Evolutionary conservation across 2,329 filamentous ascomycete species (phyloP), one percentile per base, ranked within the genome.

Genomic region (Stachybotrys elegans): DNA sequence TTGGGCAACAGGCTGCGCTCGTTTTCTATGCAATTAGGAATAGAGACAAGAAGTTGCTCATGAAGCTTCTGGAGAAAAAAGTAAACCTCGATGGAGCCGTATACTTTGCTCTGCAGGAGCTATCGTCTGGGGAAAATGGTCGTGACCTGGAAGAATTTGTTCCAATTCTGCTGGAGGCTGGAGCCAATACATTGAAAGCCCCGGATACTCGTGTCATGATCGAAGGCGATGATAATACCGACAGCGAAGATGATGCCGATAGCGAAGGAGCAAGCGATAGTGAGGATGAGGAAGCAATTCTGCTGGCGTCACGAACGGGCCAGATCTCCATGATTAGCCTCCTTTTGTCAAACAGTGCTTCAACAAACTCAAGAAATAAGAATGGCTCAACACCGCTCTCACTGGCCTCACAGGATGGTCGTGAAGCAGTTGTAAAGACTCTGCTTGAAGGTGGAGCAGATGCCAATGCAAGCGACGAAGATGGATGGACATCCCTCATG

Each of bases 51-150:
- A 21, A 8, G n/a, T 22, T 39, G 21, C n/a, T 39, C 19, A 14
- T n/a, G 21, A 39, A 20, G 36, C 21, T 39, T 6, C 8, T 39
- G 21, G 21, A 39, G 16, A 20, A 39, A 21, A 22, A 39, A 6
- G 36, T 39, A 9, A 39, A 39, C 7, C 36, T 39, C 9, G 19
- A 39, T 39, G 36, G 36, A 39, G 12, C 36, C 8, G n/a, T 39
- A 6, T 22, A 39, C n/a, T 39, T 39, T 22, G 19, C 36, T n/a
- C 9, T 20, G 9, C 19, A 39, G 19, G 36, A 39, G n/a, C 9
- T 20, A 39, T 29, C 25, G 25, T 9, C 9, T 29, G 25, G n/a
- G 9, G 25, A n/a, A 8, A 29, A 29, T n/a, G n/a, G n/a, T 29
- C 9, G n/a, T 29, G n/a, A 29, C 9, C 9, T 29, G 9, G 25